Evolutionary conservation across 805 yeast species (phyloP).

Genomic region (Saturnispora bothae): DNA sequence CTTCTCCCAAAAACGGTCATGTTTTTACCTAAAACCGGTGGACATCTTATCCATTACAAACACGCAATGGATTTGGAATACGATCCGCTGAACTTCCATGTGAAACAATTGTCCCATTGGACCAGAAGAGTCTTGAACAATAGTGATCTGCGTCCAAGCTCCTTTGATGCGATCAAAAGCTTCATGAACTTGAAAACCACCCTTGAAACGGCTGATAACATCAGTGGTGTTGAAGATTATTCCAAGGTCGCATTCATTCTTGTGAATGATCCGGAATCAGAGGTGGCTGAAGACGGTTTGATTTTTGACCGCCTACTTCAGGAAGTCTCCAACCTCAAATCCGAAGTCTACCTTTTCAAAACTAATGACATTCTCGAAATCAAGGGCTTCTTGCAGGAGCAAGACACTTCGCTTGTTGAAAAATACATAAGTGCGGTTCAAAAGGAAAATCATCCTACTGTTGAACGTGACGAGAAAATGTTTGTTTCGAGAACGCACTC

Average conservation of each 20-base stretch:
- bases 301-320: conserved; percentile 52
- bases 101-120: conserved; percentile 32
- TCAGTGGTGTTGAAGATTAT: conserved; percentile 22
- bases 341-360: conserved; percentile 42
- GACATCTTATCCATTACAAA: conserved; percentile 37
- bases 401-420: conserved; percentile 31
- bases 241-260: conserved; percentile 45
- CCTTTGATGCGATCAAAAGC: conserved; percentile 8
- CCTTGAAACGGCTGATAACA: conserved; percentile 9
- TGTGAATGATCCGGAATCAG: conserved; percentile 38
- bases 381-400: conserved; percentile 31
- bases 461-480: conserved; percentile 30
- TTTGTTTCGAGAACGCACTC: conserved; percentile 43
- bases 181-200: conserved; percentile 5
- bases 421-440: conserved; percentile 33
- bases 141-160: conserved; percentile 5
- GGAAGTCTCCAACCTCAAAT: conserved; percentile 46
- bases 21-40: conserved; percentile 43
- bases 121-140: conserved; percentile 28
- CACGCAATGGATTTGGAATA: not conserved
- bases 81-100: conserved; percentile 11
- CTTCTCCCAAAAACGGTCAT: conserved; percentile 20
- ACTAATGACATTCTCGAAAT: conserved; percentile 34
- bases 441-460: conserved; percentile 6
- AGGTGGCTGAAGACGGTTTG: conserved; percentile 51